These are phyloP conservation scores for Pseudevernia furfuracea DNA, from an alignment of 495 filamentous ascomycete genomes.

Conservation along the genomic window DNA sequence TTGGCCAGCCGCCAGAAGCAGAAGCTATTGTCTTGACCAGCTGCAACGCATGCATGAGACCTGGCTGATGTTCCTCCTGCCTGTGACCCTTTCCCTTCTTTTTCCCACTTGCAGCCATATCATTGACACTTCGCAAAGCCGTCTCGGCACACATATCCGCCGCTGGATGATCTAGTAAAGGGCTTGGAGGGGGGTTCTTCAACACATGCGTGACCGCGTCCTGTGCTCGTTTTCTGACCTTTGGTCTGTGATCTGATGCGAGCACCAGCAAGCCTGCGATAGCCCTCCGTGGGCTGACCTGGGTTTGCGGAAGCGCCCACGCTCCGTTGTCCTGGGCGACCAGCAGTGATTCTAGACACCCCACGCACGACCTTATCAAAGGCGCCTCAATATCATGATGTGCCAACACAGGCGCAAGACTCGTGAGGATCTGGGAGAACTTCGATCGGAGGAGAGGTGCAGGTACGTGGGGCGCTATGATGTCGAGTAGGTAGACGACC, in stretches of 20 bases:
- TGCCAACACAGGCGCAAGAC: slow-evolving; percentile 74
- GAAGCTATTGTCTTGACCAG: slow-evolving; percentile 79
- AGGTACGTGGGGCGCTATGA: slow-evolving; percentile 75
- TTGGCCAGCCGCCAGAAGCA: slow-evolving; percentile 93
- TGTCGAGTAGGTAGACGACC: slow-evolving; percentile 91
- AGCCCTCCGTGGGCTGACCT: slow-evolving; percentile 81
- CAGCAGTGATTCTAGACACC: slow-evolving; percentile 80
- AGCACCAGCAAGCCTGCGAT: slow-evolving; percentile 78
- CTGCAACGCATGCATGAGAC: slow-evolving; percentile 83
- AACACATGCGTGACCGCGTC: slow-evolving; percentile 81
- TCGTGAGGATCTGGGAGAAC: slow-evolving; percentile 84
- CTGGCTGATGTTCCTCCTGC: slow-evolving; percentile 59
- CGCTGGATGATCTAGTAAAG: slow-evolving; percentile 84
- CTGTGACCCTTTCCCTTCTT: slow-evolving; percentile 51
- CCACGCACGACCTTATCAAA: slow-evolving; percentile 79
- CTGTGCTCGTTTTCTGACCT: slow-evolving; percentile 89
- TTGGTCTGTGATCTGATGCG: slow-evolving; percentile 81
- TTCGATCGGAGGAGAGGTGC: slow-evolving; percentile 80
- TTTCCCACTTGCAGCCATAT: slow-evolving; percentile 55
- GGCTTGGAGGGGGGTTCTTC: slow-evolving; percentile 75
- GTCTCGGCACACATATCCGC: slow-evolving; percentile 93
- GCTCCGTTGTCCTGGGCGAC: slow-evolving; percentile 77
- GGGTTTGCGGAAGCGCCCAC: slow-evolving; percentile 77
- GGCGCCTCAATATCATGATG: slow-evolving; percentile 80
- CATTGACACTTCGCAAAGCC: slow-evolving; percentile 65